Conservation (phyloP, 1,284 basidiomycete species). For the Ganoderma sinense region DNA sequence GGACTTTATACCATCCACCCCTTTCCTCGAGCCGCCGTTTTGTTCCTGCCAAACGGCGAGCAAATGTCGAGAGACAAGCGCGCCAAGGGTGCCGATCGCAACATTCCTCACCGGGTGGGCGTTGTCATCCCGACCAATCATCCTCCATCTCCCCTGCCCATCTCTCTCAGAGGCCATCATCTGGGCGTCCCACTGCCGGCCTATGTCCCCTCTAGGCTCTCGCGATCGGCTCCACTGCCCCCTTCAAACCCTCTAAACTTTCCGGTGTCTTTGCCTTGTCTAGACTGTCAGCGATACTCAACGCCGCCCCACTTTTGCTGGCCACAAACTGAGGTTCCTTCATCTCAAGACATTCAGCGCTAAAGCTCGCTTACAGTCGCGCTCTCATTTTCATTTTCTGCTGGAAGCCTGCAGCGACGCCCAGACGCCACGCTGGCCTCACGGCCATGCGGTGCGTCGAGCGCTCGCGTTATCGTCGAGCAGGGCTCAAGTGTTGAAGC, state of each 20-base stretch:
- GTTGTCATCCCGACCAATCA: constrained; percentile 9
- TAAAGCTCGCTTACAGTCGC: neutral
- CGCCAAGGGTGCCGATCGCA: neutral
- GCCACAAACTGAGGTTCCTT: neutral
- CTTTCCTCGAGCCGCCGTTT: neutral
- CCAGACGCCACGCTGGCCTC: neutral
- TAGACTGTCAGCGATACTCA: neutral
- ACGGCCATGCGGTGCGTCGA: neutral
- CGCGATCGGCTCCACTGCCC: neutral
- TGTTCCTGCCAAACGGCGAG: neutral
- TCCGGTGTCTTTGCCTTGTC: neutral
- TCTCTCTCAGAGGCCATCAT: neutral
- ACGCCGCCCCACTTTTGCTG: neutral
- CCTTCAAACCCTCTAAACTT: neutral
- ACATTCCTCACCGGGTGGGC: neutral
- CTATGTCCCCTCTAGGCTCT: too few relatives aligned
- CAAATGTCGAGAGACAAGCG: neutral
- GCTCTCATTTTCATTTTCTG: neutral
- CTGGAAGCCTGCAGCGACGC: neutral
- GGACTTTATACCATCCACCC: neutral
- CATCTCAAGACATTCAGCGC: neutral
- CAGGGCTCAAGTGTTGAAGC: neutral
- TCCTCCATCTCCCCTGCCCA: neutral
- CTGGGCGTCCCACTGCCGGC: neutral
- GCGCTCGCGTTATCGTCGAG: neutral